Evolutionary conservation across 768 basidiomycete genomes (phyloP).

Genomic region (Lyophyllum decastes): DNA sequence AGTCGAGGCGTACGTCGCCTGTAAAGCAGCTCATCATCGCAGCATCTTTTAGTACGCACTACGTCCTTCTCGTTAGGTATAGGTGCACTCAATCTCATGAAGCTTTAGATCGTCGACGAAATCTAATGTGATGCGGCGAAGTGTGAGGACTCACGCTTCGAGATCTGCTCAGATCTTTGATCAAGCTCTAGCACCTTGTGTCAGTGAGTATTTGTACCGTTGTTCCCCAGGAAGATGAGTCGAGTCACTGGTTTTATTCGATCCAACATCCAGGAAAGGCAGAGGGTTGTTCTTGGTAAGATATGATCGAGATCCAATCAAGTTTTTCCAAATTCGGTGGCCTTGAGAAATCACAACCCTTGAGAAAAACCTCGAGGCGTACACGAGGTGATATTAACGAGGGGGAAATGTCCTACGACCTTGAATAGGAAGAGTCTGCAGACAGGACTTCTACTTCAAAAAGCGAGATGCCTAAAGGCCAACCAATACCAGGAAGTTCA

Average conservation of each 20-base stretch:
- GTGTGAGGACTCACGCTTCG: neutral
- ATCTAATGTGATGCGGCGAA: neutral
- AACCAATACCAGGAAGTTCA: neutral
- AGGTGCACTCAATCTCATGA: neutral
- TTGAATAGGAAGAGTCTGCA: constrained; percentile 21
- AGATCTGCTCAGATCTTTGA: neutral
- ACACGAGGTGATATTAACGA: constrained; percentile 33
- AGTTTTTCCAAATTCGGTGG: constrained; percentile 4
- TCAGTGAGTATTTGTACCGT: neutral
- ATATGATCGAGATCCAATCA: constrained; percentile 20
- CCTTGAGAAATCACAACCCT: constrained; percentile 12
- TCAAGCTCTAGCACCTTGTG: neutral
- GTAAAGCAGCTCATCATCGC: neutral
- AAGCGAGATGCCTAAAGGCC: constrained; percentile 13
- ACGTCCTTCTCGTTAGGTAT: neutral
- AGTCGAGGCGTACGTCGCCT: too few species aligned
- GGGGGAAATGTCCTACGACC: constrained; percentile 22
- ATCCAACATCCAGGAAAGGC: neutral
- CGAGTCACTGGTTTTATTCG: neutral
- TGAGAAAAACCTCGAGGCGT: constrained; percentile 23
- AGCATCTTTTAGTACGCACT: neutral
- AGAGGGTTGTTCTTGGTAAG: neutral
- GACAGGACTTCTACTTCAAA: constrained; percentile 19
- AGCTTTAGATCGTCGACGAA: neutral
- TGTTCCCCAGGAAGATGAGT: neutral